These are phyloP conservation scores for Helotiales sp. DNA, from an alignment of 2,329 filamentous ascomycete species.

Conservation along the genomic window DNA sequence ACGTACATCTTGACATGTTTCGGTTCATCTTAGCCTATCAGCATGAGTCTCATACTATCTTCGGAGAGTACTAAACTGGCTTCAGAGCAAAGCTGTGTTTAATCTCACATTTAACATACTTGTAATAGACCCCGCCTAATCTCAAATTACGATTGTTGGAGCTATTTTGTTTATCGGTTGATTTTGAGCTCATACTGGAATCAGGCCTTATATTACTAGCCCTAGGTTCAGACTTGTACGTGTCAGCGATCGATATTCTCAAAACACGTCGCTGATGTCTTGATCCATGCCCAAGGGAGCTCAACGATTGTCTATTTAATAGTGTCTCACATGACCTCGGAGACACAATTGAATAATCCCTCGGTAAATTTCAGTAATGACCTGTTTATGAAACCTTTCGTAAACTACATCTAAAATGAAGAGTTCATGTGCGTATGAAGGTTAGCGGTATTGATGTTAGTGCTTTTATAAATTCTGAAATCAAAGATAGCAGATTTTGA, in stretches of 20 bases:
- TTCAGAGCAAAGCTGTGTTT: background rate
- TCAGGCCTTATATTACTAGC: background rate
- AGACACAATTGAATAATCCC: too few species aligned
- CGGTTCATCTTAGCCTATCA: background rate
- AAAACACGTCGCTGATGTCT: background rate
- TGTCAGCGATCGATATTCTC: background rate
- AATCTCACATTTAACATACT: background rate
- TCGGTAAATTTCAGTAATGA: too few species aligned
- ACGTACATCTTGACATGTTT: too few species aligned
- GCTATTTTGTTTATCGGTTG: background rate
- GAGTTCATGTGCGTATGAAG: too few species aligned
- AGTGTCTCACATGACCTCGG: too few species aligned
- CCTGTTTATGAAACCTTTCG: too few species aligned
- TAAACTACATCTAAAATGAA: too few species aligned
- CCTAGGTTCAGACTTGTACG: background rate
- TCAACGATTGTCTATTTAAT: too few species aligned
- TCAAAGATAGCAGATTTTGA: too few species aligned
- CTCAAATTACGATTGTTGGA: background rate
- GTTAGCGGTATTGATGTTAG: too few species aligned
- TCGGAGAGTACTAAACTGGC: background rate
- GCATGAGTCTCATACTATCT: background rate
- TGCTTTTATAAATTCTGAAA: too few species aligned
- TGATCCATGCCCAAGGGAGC: background rate
- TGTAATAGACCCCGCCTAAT: background rate
- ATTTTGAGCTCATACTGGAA: background rate